Evolutionary conservation across 805 yeast genomes (phyloP), one percentile per base, ranked within the genome.

Genomic region (Tanozyma kutaoensis): DNA sequence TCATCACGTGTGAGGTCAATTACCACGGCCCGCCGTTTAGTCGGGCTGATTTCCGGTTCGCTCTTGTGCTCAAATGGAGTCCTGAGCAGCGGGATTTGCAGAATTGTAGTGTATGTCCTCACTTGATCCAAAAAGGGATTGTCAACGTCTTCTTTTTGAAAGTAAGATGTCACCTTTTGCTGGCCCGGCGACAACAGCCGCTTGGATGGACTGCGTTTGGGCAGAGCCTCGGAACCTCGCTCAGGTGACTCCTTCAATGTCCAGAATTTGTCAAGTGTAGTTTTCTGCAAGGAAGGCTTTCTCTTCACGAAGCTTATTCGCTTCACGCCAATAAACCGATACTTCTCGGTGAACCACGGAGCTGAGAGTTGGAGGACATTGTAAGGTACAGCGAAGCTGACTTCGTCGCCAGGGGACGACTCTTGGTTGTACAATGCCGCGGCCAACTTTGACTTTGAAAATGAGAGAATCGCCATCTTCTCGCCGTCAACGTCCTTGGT

Each of bases 241-340:
- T 22, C 18, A 14, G 14, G 4, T 3, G 9, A 4, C n/a, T 22
- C 20, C 20, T 9, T 11, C 6, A 15, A 19, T 3, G 18, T 12
- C 38, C 38, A 35, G 11, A 40, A 22, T 17, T 22, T 26, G 24
- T 52, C 58, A 13, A 52, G 34, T 0, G 55, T 52, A 2, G 54
- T 45, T 25, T 39, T 48, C 25, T 50, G 43, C 1, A 36, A 50
- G 2, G 29, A 28, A 4, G 22, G 24, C 17, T 32, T 31, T 22
- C 36, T 38, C 28, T 31, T 42, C n/a, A 29, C 27, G 7, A 42
- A 43, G 3, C 46, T 36, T 18, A 21, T 31, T 15, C 28, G 37
- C 17, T 24, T 23, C 15, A 25, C 14, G 17, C 14, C 17, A 17
- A 12, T 23, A 9, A 13, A 18, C 24, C 39, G 40, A 13, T 24